A percentile compares a stretch with the other conserved stretches of the same genome.
Evolutionary conservation across 805 yeast species (phyloP).

Genomic region (Ogataea chonburiensis): DNA sequence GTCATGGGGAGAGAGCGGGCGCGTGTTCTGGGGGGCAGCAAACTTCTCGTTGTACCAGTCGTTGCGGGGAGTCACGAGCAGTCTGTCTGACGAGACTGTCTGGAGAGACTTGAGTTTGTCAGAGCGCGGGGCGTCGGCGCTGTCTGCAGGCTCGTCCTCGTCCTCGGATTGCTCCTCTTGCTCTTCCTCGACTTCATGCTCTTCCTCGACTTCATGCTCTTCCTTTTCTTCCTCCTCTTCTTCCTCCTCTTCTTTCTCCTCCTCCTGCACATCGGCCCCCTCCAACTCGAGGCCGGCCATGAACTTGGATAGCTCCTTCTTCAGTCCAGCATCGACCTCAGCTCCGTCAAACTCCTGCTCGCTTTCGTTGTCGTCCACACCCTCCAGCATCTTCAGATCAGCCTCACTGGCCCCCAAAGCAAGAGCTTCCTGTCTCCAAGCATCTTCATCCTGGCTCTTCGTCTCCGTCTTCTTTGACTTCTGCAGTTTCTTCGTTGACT

Average conservation of each 20-base stretch:
- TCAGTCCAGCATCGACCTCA: constrained; percentile 45
- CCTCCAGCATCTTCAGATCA: constrained; percentile 65
- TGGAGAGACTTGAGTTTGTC: constrained; percentile 37
- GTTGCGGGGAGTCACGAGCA: constrained; percentile 57
- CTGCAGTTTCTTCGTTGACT: constrained; percentile 17
- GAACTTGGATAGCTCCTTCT: constrained; percentile 56
- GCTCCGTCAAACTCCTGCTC: constrained; percentile 50
- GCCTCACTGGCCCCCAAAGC: constrained; percentile 85
- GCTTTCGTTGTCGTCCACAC: constrained; percentile 45
- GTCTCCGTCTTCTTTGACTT: constrained; percentile 16
- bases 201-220: constrained; percentile 36
- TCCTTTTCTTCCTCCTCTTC: constrained; percentile 41
- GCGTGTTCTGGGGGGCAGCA: constrained; percentile 31
- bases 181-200: constrained; percentile 35
- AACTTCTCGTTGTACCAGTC: constrained; percentile 68
- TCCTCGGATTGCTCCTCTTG: constrained; percentile 37
- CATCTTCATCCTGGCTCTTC: constrained; percentile 25
- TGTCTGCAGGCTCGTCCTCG: constrained; percentile 32
- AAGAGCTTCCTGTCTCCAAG: constrained; percentile 68
- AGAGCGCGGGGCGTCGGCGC: constrained; percentile 23
- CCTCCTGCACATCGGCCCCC: constrained; percentile 37
- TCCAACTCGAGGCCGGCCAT: constrained; percentile 69
- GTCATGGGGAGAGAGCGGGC: constrained; percentile 47
- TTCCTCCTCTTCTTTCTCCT: constrained; percentile 36
- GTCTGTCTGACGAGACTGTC: constrained; percentile 54